Base-by-base conservation (phyloP, 2,329 filamentous ascomycete genomes). In the Leptographium flavum region DNA sequence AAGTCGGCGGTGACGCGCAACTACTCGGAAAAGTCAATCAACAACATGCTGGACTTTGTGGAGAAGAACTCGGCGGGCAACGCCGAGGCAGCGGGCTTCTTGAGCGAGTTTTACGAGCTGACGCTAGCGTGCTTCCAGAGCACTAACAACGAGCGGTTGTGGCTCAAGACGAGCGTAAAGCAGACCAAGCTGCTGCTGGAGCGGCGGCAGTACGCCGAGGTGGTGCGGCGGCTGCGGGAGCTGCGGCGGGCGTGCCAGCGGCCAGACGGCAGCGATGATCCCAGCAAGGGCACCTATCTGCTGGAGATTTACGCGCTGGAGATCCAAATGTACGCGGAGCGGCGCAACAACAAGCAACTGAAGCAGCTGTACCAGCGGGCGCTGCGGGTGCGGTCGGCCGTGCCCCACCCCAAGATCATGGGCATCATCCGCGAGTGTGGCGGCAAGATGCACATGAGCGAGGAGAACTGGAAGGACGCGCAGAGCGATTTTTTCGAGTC, bases 381-480 rank as follows among this genome's bases (percentile, higher is more conserved):
- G 5, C 74, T 98, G 42, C 83, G 83, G 52, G 90, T 98, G 45
- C 82, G 87, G 50, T 96, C 92, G n/a, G 92, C 92, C 0, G 92
- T 98, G 13, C 90, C 92, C 33, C 92, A 98, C 65, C 92, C 92
- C 48, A 94, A 94, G 66, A 94, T 98, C 61, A 95, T 96, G 87
- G 92, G 92, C 43, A 90, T 98, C 61, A 98, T 98, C 59, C 83
- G 90, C 45, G 92, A 98, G 67, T 98, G 92, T 60, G 92, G 92
- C 57, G 92, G 92, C 55, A 98, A 98, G 71, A 98, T 98, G 92
- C 88, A 96, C 68, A 96, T 98, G 92, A 92, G 85, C 62, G 92
- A 98, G 70, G 92, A 96, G 67, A 96, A 96, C 61, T 98, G 92
- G 92, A 87, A 92, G 61, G 86, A 88, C 57, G 92, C 92, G 1